Percentiles rank a stretch among this genome's conserved stretches.
These are phyloP conservation scores for Ceratobasidium sp. DNA, from an alignment of 1,284 basidiomycete species.

Conservation along the genomic window DNA sequence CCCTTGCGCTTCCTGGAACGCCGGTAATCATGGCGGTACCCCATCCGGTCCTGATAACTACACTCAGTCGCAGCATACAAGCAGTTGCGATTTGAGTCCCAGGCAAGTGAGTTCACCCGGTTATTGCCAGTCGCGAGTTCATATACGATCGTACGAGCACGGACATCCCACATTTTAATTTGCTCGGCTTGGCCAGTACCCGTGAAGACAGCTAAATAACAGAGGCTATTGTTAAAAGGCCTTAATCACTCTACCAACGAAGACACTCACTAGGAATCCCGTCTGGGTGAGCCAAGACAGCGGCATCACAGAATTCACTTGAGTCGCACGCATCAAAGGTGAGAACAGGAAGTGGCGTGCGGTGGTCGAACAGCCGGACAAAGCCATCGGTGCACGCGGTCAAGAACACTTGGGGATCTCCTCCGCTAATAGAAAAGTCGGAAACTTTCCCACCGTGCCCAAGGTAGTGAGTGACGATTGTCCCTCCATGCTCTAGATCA, in stretches of 20 bases:
- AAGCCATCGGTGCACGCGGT: slow-evolving; percentile 35
- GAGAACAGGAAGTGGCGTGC: slow-evolving; percentile 26
- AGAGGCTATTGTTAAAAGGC: too few relatives aligned
- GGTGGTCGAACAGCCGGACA: slow-evolving; percentile 32
- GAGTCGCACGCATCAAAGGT: slow-evolving; percentile 25
- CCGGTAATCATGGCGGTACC: slow-evolving; percentile 39
- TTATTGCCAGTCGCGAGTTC: slow-evolving; percentile 46
- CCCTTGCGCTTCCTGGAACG: not conserved
- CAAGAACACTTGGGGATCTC: slow-evolving; percentile 34
- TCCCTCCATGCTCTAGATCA: slow-evolving; percentile 29
- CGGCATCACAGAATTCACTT: slow-evolving; percentile 1
- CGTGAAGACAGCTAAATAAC: slow-evolving; percentile 27
- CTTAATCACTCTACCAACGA: not conserved
- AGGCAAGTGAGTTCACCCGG: slow-evolving; percentile 28
- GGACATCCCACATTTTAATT: slow-evolving; percentile 42
- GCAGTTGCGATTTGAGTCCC: slow-evolving; percentile 31
- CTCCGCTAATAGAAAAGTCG: slow-evolving; percentile 8
- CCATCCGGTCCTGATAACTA: slow-evolving; percentile 23
- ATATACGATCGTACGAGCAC: slow-evolving; percentile 27
- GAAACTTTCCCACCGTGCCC: slow-evolving; percentile 36
- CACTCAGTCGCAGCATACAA: slow-evolving; percentile 44
- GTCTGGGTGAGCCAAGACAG: slow-evolving; percentile 20
- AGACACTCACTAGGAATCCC: slow-evolving; percentile 28
- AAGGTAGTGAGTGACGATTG: slow-evolving; percentile 2
- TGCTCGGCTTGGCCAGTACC: slow-evolving; percentile 21